Base-by-base conservation (phyloP, 768 basidiomycete genomes). In the Leucocoprinus birnbaumii region DNA sequence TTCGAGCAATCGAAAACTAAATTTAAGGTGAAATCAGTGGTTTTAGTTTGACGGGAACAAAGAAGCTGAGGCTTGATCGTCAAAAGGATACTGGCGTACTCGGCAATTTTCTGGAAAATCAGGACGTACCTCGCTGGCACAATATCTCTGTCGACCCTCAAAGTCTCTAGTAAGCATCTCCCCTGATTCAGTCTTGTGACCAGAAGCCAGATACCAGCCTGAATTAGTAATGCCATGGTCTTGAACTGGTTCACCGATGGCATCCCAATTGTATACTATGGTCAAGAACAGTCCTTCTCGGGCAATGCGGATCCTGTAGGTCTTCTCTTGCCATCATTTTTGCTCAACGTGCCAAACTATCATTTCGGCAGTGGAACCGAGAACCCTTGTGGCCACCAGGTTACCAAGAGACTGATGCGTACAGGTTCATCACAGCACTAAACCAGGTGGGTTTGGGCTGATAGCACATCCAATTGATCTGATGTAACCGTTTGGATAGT, bases 261-360 rank as follows among this genome's bases (percentile, higher is more conserved):
- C n/a, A 89, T 90, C 60, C 89, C 90, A 0, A 83, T 91, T 56
- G 80, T 89, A 10, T 92, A 91, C 66, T 89, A 89, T 57, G 89
- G 90, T 1, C 87, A 89, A 68, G 90, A 91, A 62, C 89, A 91
- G 65, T 71, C 76, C 38, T 85, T 88, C 66, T 72, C 69, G 53
- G 90, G 89, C 31, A 71, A 69, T 62, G 69, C 66, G 7, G 89
- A 91, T 62, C 89, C 89, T 34, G 85, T 88, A 66, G 26, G 25
- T 24, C 16, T 42, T 18, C n/a, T 14, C 41, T 18, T 34, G 37
- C 21, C 53, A 10, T 58, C 51, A 24, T 35, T 45, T 48, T 49
- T 47, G 14, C 52, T 11, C 31, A 34, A 25, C 34, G 50, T 46
- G 35, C 52, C 46, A 38, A 38, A 38, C 8, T 5, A 31, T 49